phyloP scores from a whole-genome alignment of 2,329 filamentous ascomycete genomes.

The Dryadomyces quercus-mongolicae region DNA sequence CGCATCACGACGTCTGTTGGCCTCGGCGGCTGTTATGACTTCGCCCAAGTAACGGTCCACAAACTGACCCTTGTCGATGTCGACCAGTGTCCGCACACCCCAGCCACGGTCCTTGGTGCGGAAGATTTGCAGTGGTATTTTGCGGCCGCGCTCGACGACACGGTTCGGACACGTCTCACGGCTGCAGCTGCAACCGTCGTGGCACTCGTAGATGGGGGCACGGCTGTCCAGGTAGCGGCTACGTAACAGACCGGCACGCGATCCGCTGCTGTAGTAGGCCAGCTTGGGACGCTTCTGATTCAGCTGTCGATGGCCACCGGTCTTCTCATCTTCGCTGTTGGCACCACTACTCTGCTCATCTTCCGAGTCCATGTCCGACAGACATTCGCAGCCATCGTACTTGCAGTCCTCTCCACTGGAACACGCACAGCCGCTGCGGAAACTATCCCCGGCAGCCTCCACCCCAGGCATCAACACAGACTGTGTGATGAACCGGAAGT shows the following conservation, averaged over 20 bases:
- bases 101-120: slow-evolving; percentile 61
- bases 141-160: slow-evolving; percentile 63
- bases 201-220: slow-evolving; percentile 69
- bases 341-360: slow-evolving; percentile 36
- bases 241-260: slow-evolving; percentile 38
- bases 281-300: slow-evolving; percentile 29
- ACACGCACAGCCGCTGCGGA: slow-evolving; percentile 61
- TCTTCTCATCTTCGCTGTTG: slow-evolving; percentile 5
- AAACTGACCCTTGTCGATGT: slow-evolving; percentile 61
- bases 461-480: slow-evolving; percentile 51
- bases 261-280: slow-evolving; percentile 50
- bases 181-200: slow-evolving; percentile 55
- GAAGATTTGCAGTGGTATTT: slow-evolving; percentile 64
- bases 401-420: slow-evolving; percentile 50
- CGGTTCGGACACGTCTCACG: slow-evolving; percentile 52
- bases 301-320: not conserved
- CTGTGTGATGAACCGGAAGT: slow-evolving; percentile 57
- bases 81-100: slow-evolving; percentile 56
- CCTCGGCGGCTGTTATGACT: slow-evolving; percentile 52
- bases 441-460: slow-evolving; percentile 43
- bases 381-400: slow-evolving; percentile 54
- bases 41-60: slow-evolving; percentile 71
- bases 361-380: slow-evolving; percentile 43
- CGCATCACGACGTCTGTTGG: slow-evolving; percentile 47
- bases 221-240: slow-evolving; percentile 39